Evolutionary conservation across 176 grass and related monocot species (phyloP).

Genomic region (Oryza nivara): DNA sequence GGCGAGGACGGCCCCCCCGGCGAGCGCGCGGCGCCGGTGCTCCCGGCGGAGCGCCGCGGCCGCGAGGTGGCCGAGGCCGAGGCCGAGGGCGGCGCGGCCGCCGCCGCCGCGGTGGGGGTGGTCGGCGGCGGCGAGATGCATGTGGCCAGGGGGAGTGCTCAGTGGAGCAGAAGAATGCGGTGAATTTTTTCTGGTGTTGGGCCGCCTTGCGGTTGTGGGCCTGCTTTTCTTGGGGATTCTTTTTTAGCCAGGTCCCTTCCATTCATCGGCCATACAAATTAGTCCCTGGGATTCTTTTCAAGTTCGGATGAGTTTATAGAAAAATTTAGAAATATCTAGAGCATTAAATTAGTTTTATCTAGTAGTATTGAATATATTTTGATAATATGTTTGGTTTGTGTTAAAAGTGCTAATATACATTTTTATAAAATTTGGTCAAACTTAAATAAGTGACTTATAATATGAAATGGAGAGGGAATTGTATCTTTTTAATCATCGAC

Average conservation of each 20-base stretch:
- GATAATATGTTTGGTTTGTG: too few relatives aligned
- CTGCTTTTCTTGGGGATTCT: not conserved
- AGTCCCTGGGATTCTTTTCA: not conserved
- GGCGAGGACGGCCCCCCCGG: slow-evolving; percentile 52
- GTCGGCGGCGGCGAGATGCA: slow-evolving; percentile 54
- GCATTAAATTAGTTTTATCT: too few relatives aligned
- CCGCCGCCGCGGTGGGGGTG: slow-evolving; percentile 29
- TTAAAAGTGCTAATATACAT: too few relatives aligned
- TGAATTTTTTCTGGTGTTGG: slow-evolving; percentile 27
- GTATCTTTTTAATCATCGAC: too few relatives aligned
- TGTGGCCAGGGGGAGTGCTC: slow-evolving; percentile 14
- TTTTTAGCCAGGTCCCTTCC: not conserved
- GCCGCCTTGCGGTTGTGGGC: slow-evolving; percentile 5
- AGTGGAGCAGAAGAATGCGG: not conserved
- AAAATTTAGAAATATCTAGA: too few relatives aligned
- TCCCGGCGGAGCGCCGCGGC: slow-evolving; percentile 28
- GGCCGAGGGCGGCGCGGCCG: not conserved
- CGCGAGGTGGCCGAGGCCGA: slow-evolving; percentile 36
- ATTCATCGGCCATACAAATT: not conserved
- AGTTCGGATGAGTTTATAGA: too few relatives aligned
- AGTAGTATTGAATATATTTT: too few relatives aligned
- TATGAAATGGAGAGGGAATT: too few relatives aligned
- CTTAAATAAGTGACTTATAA: too few relatives aligned
- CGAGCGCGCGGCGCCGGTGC: slow-evolving; percentile 49
- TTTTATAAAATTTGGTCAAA: too few relatives aligned